These are phyloP conservation scores for Chenopodium suecicum DNA, from an alignment of 148 eudicot species.

Conservation along the genomic window DNA sequence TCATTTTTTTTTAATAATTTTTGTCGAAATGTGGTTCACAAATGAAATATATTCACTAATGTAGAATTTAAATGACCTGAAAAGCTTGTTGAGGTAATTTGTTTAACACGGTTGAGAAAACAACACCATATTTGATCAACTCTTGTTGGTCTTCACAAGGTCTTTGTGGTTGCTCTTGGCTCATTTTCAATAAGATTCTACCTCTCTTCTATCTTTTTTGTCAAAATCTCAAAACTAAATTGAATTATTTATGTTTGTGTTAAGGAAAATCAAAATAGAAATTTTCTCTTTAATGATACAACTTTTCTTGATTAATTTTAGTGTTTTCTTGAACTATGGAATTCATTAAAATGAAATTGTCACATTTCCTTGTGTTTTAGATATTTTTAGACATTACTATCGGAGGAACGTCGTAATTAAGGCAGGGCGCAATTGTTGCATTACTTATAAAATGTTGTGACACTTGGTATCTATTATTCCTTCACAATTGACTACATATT, in stretches of 20 bases:
- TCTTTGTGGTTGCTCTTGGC: conserved; percentile 23
- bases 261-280: neutral
- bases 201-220: neutral
- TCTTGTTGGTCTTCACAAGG: conserved; percentile 19
- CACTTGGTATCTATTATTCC: neutral
- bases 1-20: too few relatives aligned
- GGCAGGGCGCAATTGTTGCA: conserved; percentile 19
- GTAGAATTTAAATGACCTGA: conserved; percentile 15
- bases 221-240: neutral
- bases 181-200: conserved; percentile 23
- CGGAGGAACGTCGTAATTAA: conserved; percentile 16
- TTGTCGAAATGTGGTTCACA: too few relatives aligned
- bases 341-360: conserved; percentile 12
- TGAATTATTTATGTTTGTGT: neutral
- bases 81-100: conserved; percentile 6
- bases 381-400: conserved; percentile 26
- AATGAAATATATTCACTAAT: too few relatives aligned
- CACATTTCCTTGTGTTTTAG: neutral
- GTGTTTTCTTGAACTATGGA: conserved; percentile 1
- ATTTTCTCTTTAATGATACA: neutral
- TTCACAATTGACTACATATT: too few relatives aligned
- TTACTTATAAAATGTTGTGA: conserved; percentile 4
- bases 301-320: neutral
- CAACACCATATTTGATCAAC: conserved; percentile 15
- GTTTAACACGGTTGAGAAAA: conserved; percentile 21